Conservation (phyloP, 805 yeast genomes). For the Henningerozyma blattae region DNA sequence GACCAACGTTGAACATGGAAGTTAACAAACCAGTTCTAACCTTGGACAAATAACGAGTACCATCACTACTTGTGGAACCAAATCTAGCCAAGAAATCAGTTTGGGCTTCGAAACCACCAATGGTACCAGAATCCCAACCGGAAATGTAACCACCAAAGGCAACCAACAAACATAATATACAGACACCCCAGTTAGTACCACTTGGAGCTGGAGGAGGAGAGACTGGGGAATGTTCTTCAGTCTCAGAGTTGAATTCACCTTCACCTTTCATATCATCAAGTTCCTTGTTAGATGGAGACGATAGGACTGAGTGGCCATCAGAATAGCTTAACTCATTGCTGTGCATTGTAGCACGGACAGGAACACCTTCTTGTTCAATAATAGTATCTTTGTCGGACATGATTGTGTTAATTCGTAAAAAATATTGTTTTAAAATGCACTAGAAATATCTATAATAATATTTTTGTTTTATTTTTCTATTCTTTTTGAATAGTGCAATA, state of each 20-base stretch:
- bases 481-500: too few relatives aligned
- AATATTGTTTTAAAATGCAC: too few relatives aligned
- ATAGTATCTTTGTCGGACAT: too few relatives aligned
- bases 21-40: slow-evolving; percentile 38
- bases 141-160: slow-evolving; percentile 64
- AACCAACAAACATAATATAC: slow-evolving; percentile 23
- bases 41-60: slow-evolving; percentile 30
- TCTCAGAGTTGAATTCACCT: slow-evolving; percentile 2
- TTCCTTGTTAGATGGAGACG: slow-evolving; percentile 17
- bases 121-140: slow-evolving; percentile 70
- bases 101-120: slow-evolving; percentile 60
- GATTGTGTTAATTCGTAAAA: too few relatives aligned
- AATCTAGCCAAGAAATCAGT: slow-evolving; percentile 38
- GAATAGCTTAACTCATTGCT: too few relatives aligned
- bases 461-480: too few relatives aligned
- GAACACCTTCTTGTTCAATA: too few relatives aligned
- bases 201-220: slow-evolving; percentile 5
- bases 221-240: too few relatives aligned
- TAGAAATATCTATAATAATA: too few relatives aligned
- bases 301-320: slow-evolving; percentile 11
- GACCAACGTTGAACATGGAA: slow-evolving; percentile 54
- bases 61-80: slow-evolving; percentile 32
- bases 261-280: slow-evolving; percentile 10
- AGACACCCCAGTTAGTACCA: slow-evolving; percentile 9
- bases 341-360: too few relatives aligned